Base-by-base conservation (phyloP, 1,284 basidiomycete genomes). In the Ustilago bromivora region DNA sequence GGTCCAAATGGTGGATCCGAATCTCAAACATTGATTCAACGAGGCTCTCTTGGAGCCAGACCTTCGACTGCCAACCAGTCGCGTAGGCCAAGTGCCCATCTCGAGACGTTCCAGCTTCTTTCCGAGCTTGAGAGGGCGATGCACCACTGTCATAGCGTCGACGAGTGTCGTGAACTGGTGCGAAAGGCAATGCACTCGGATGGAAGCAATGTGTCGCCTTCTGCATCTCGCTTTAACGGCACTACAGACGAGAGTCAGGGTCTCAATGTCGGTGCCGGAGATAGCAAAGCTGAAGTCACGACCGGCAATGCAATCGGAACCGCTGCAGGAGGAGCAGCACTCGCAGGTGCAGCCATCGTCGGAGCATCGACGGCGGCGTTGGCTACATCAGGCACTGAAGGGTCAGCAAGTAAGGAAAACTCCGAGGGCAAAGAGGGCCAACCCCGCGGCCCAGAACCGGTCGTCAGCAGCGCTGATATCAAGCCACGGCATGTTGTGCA, bases 81-180 rank as follows among this genome's bases (percentile, higher is more conserved):
- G 32, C 68, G 66, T 36, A 53, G 68, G 35, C 28, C 31, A 2
- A 68, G 61, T 34, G 13, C 61, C 32, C 62, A 63, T 36, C 62
- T 73, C 49, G 71, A 70, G 49, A 68, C 61, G 52, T 63, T 71
- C 23, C 73, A 61, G 55, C 46, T 73, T 17, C 66, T 83, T 11
- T 65, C 72, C 2, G 79, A 78, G 15, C 60, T 83, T 43, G 79
- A 83, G 62, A 63, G 61, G 28, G 61, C 72, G 32, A 82, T 83
- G 80, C 69, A 71, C 32, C 64, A 54, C 41, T 78, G 72, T 55
- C 61, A 66, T 47, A 75, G 58, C n/a, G 79, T 81, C 19, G 77
- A 79, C 34, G 82, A 82, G 56, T 83, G 82, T 61, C 74, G 76
- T 34, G 61, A 58, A 31, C 67, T 83, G 31, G 71, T 83, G 17